A percentile compares a stretch with the other conserved stretches of the same genome.
Evolutionary conservation across 2,329 filamentous ascomycete genomes (phyloP).

Genomic region (Paraconiothyrium brasiliense): DNA sequence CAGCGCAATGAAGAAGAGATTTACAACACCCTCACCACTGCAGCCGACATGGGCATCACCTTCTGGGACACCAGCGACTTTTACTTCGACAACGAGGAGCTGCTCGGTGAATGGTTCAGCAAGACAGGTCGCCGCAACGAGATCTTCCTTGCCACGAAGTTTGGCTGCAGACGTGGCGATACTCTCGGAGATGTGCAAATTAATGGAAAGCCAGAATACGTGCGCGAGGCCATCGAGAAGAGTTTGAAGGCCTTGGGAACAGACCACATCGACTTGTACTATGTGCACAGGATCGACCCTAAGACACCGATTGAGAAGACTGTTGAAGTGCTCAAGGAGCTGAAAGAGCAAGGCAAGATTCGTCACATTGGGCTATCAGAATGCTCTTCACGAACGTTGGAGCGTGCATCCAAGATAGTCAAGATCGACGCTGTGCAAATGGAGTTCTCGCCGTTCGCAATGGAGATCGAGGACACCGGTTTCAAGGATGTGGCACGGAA

Average conservation of each 20-base stretch:
- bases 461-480: constrained; percentile 51
- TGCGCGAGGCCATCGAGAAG: constrained; percentile 45
- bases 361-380: constrained; percentile 52
- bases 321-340: constrained; percentile 54
- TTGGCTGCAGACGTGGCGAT: constrained; percentile 7
- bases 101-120: constrained; percentile 31
- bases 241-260: constrained; percentile 48
- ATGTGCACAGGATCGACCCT: constrained; percentile 49
- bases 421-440: constrained; percentile 57
- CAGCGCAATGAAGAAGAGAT: constrained; percentile 12
- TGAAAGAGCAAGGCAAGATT: constrained; percentile 55
- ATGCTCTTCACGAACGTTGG: constrained; percentile 52
- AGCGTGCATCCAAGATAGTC: constrained; percentile 55
- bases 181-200: constrained; percentile 21
- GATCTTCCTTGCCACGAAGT: constrained; percentile 26
- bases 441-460: constrained; percentile 58
- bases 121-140: constrained; percentile 17
- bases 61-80: constrained; percentile 42
- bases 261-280: constrained; percentile 52
- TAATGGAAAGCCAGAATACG: constrained; percentile 49
- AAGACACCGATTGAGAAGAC: constrained; percentile 56
- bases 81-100: constrained; percentile 31
- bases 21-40: constrained; percentile 18
- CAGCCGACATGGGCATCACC: constrained; percentile 33
- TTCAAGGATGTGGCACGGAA: constrained; percentile 48